phyloP scores from a whole-genome alignment of 2,329 filamentous ascomycete genomes.

The Exophiala spinifera region DNA sequence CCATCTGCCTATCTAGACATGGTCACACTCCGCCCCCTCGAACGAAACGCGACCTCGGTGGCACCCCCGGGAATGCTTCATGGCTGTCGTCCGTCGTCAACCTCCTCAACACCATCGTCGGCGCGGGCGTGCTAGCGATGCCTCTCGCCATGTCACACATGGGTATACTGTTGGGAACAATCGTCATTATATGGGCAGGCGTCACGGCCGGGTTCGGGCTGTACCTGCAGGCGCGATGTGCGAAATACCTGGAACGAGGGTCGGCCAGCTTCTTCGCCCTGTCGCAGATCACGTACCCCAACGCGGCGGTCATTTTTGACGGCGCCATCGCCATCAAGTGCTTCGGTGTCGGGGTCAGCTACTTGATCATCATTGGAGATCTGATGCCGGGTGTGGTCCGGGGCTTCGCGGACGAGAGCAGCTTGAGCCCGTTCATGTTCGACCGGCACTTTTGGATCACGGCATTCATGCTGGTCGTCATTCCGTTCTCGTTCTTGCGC shows the following conservation, averaged over 20 bases:
- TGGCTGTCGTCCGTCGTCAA: constrained; percentile 93
- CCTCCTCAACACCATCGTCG: constrained; percentile 93
- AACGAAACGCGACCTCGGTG: constrained; percentile 65
- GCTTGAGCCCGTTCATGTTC: constrained; percentile 68
- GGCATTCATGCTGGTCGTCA: constrained; percentile 85
- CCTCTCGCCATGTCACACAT: constrained; percentile 94
- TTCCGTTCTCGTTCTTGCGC: constrained; percentile 87
- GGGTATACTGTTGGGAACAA: constrained; percentile 79
- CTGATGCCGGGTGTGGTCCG: constrained; percentile 91
- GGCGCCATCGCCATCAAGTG: constrained; percentile 95
- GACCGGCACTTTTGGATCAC: constrained; percentile 98
- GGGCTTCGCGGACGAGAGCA: constrained; percentile 68
- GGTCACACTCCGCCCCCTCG: constrained; percentile 24
- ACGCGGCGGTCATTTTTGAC: constrained; percentile 92
- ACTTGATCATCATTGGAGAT: constrained; percentile 97
- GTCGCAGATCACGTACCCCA: constrained; percentile 94
- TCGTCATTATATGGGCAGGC: constrained; percentile 89
- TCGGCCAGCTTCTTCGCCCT: constrained; percentile 92
- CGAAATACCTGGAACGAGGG: constrained; percentile 86
- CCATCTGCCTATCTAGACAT: constrained; percentile 50
- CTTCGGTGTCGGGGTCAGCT: constrained; percentile 94
- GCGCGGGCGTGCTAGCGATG: constrained; percentile 91
- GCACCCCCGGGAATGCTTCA: constrained; percentile 70
- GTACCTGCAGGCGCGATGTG: constrained; percentile 90
- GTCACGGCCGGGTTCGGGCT: constrained; percentile 86